Conservation (phyloP, 208 protist species). For the Naegleria gruberi region DNA sequence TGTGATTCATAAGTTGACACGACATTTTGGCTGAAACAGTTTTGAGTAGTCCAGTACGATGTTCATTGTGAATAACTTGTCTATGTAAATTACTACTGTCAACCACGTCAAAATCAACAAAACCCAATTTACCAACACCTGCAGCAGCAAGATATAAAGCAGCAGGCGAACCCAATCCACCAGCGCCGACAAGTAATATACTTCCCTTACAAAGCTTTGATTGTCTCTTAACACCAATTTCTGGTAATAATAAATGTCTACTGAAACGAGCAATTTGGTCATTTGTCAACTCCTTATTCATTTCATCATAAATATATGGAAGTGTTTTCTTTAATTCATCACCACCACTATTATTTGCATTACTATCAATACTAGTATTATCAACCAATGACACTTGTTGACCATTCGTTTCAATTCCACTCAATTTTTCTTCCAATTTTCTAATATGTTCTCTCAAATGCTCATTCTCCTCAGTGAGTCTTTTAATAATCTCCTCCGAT, state of each 20-base stretch:
- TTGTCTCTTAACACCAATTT: slow-evolving; percentile 31
- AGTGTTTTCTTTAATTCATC: neutral
- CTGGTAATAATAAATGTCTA: slow-evolving; percentile 5
- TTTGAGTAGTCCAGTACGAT: slow-evolving; percentile 56
- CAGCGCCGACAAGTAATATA: slow-evolving; percentile 79
- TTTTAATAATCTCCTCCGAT: neutral
- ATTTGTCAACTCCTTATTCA: neutral
- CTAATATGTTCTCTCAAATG: neutral
- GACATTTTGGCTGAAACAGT: slow-evolving; percentile 59
- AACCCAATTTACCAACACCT: slow-evolving; percentile 70
- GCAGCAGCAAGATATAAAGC: slow-evolving; percentile 79
- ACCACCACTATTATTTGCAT: neutral
- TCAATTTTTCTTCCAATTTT: neutral
- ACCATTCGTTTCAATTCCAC: neutral
- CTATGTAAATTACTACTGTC: slow-evolving; percentile 83
- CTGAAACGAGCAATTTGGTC: slow-evolving; percentile 8
- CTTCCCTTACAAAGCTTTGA: slow-evolving; percentile 42
- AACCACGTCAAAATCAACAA: slow-evolving; percentile 84
- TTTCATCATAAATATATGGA: neutral
- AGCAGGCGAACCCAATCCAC: slow-evolving; percentile 82
- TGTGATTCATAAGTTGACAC: slow-evolving; percentile 59
- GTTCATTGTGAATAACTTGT: slow-evolving; percentile 77
- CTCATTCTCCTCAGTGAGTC: neutral
- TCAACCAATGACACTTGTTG: neutral
- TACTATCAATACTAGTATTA: too few species aligned